Evolutionary conservation across 176 grass and related monocot species (phyloP).

Genomic region (Typha latifolia): DNA sequence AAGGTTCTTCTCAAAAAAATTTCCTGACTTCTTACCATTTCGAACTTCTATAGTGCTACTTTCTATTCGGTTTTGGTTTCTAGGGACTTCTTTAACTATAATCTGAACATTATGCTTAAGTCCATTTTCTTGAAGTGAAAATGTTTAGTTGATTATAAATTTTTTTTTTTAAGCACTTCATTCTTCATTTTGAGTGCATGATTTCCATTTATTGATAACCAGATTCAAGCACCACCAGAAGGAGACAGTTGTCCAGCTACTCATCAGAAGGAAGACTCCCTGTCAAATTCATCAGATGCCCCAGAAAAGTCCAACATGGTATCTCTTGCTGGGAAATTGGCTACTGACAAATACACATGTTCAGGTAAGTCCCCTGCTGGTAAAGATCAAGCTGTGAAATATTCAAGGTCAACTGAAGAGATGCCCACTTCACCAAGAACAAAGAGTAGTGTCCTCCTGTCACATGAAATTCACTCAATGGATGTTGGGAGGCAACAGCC

Average conservation of each 20-base stretch:
- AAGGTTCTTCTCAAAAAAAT: background rate
- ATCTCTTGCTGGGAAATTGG: conserved; percentile 20
- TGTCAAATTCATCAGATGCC: background rate
- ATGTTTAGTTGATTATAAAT: background rate
- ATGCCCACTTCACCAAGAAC: conserved; percentile 22
- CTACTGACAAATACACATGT: conserved; percentile 7
- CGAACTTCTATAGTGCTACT: background rate
- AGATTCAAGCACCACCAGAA: background rate
- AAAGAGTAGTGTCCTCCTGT: too few relatives aligned
- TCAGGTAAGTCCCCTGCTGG: conserved; percentile 31
- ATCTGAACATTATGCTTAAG: background rate
- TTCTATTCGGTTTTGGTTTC: background rate
- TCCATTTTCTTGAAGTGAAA: background rate
- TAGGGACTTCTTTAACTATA: background rate
- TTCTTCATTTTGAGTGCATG: background rate
- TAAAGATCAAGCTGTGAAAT: conserved; percentile 16
- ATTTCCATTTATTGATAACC: background rate
- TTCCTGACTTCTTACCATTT: background rate
- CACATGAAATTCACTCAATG: background rate
- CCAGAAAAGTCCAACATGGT: background rate
- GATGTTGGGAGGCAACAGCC: conserved; percentile 23
- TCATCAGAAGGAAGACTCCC: conserved; percentile 11
- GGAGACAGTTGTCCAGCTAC: background rate
- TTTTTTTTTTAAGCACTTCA: too few relatives aligned
- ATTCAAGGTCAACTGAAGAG: conserved; percentile 39